Conservation (phyloP, 495 filamentous ascomycete genomes). For the Hypoxylon rickii region DNA sequence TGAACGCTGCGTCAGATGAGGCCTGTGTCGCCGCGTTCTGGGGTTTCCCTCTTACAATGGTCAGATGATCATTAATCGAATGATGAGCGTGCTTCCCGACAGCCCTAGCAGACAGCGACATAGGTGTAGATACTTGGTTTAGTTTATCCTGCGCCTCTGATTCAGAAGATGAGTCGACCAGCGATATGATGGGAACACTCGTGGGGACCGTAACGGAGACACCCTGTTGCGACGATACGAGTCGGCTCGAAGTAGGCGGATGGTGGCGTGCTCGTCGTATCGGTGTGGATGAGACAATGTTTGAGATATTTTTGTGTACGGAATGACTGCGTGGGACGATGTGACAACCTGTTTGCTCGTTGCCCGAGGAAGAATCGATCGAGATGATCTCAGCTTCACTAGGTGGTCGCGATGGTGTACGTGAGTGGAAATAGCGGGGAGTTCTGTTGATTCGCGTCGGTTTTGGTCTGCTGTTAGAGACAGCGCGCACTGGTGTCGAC, state of each 20-base stretch:
- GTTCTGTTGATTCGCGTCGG: not conserved
- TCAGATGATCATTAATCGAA: conserved; percentile 2
- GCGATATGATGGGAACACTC: not conserved
- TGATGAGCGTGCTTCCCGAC: not conserved
- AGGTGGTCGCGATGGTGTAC: not conserved
- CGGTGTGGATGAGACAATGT: no score
- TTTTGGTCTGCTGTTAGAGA: not conserved
- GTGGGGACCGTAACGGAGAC: not conserved
- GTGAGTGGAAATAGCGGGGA: not conserved
- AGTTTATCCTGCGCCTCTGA: not conserved
- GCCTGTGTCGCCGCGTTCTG: not conserved
- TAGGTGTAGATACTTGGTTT: not conserved
- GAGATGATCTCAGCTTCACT: not conserved
- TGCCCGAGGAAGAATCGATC: not conserved
- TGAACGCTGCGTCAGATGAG: not conserved
- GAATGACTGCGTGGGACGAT: not conserved
- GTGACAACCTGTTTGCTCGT: not conserved
- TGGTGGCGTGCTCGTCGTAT: no score
- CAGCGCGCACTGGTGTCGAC: not conserved
- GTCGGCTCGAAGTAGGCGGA: no score
- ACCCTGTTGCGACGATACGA: not conserved
- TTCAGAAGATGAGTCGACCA: not conserved
- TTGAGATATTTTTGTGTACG: no score
- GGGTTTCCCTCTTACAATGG: not conserved
- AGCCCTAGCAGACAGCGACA: not conserved